These are phyloP conservation scores for Agrocybe chaxingu DNA, from an alignment of 768 basidiomycete species.

Conservation along the genomic window DNA sequence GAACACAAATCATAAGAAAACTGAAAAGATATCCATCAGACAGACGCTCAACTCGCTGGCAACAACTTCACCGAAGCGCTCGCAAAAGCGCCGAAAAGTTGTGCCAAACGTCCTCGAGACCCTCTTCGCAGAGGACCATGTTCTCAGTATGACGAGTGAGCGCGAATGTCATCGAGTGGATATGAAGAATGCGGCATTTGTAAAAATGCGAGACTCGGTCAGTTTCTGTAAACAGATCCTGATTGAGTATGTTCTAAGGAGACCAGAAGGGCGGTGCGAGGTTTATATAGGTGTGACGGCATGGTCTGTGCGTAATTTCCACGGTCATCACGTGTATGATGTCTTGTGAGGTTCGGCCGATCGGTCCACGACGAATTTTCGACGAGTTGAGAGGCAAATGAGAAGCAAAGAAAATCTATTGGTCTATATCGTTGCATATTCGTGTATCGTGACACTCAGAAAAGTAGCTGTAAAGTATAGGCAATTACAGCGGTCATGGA, in stretches of 20 bases:
- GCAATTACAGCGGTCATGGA: slow-evolving; percentile 49
- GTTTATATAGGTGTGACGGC: slow-evolving; percentile 20
- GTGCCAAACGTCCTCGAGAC: slow-evolving; percentile 67
- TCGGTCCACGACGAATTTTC: background rate
- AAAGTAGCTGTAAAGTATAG: slow-evolving; percentile 40
- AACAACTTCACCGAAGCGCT: slow-evolving; percentile 25
- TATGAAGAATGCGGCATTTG: slow-evolving; percentile 70
- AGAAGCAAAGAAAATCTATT: too few species aligned
- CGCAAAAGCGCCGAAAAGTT: slow-evolving; percentile 21
- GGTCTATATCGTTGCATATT: background rate
- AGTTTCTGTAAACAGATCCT: slow-evolving; percentile 83
- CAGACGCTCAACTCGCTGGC: slow-evolving; percentile 57
- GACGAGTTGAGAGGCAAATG: too few species aligned
- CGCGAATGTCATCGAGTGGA: slow-evolving; percentile 67
- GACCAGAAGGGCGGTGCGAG: slow-evolving; percentile 13
- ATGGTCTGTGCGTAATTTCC: slow-evolving; percentile 28
- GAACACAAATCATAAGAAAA: slow-evolving; percentile 1
- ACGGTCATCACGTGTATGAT: slow-evolving; percentile 11
- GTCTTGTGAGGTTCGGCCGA: background rate
- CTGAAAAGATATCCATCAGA: slow-evolving; percentile 51
- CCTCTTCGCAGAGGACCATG: slow-evolving; percentile 34
- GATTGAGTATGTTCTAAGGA: slow-evolving; percentile 75
- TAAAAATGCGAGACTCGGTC: slow-evolving; percentile 81
- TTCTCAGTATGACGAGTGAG: slow-evolving; percentile 70
- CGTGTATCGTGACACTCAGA: slow-evolving; percentile 22